Base-by-base conservation (phyloP, 2,329 filamentous ascomycete species). In the Pseudogymnoascus verrucosus region DNA sequence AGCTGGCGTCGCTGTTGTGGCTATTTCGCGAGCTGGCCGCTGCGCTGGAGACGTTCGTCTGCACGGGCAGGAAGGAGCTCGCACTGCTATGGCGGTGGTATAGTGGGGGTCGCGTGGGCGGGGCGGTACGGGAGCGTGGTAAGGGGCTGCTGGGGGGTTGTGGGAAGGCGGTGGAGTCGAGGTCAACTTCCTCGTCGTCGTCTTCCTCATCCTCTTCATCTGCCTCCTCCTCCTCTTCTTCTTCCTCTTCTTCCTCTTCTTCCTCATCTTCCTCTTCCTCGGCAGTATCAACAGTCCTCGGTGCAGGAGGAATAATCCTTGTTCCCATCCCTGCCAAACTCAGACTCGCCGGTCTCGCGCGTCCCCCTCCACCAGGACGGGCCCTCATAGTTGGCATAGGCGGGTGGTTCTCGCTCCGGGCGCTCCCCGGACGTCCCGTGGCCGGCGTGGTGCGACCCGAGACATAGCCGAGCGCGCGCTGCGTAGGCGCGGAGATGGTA, bases 201-300 rank as follows among this genome's bases (percentile, higher is more conserved):
- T 74, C 74, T 64, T 82, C 81, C 69, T 74, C 77, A 71, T 79
- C 83, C 66, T 74, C 74, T 64, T 74, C 74, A 83, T 77, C 71
- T 83, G 84, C 57, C 83, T 82, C 66, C 86, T 82, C 66, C 86
- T 84, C 62, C 88, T 85, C 63, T 85, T 78, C 65, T 82, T 78
- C 75, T 86, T 86, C 57, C 76, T 75, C 71, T 81, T 84, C 10
- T 80, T 81, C 42, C 76, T 76, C 28, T 84, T 86, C 28, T 10
- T 31, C 31, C 31, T 34, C 31, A 4, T 34, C 59, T 78, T 68
- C n/a, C 63, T 70, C n/a, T 66, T 63, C 65, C n/a, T 67, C 66
- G 3, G 34, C 31, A 26, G 63, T 63, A 8, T 40, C 59, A 26
- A 36, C 7, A 26, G 34, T 61, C 37, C 63, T 66, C n/a, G 26